Percentiles rank a stretch among this genome's conserved stretches.
These are phyloP conservation scores for Boletus vermiculosoides DNA, from an alignment of 768 basidiomycete genomes.

Conservation along the genomic window DNA sequence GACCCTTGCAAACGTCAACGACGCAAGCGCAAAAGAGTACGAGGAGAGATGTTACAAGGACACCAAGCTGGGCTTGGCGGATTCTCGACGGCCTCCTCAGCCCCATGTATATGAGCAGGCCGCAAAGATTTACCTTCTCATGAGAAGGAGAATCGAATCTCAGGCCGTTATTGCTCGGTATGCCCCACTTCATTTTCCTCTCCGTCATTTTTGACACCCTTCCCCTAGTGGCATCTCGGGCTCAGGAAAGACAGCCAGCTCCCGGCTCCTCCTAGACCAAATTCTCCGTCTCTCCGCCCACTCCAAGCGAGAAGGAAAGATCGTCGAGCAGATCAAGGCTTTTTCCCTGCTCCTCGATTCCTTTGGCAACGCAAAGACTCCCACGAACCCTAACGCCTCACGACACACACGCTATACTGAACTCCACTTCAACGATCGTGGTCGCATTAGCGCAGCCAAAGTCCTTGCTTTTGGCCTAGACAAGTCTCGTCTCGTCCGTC, in stretches of 20 bases:
- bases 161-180: conserved; percentile 60
- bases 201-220: conserved; percentile 12
- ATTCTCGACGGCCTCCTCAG: conserved; percentile 41
- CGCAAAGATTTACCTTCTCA: conserved; percentile 55
- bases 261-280: conserved; percentile 54
- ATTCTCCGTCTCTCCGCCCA: conserved; percentile 59
- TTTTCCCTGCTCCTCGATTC: conserved; percentile 56
- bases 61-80: conserved; percentile 41
- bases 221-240: conserved; percentile 57
- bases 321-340: conserved; percentile 56
- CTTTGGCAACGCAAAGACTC: conserved; percentile 67
- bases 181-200: conserved; percentile 9
- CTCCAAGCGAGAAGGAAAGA: conserved; percentile 50
- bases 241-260: conserved; percentile 56
- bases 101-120: conserved; percentile 67
- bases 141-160: conserved; percentile 51
- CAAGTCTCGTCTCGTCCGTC: conserved; percentile 54
- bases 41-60: conserved; percentile 55
- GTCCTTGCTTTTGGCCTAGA: conserved; percentile 61
- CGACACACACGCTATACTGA: conserved; percentile 60
- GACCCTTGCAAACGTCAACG: conserved; percentile 54
- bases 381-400: conserved; percentile 61
- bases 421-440: conserved; percentile 57
- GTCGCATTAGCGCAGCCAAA: conserved; percentile 56
- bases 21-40: conserved; percentile 57